These are phyloP conservation scores for Neurospora pannonica DNA, from an alignment of 495 filamentous ascomycete species.

Conservation along the genomic window DNA sequence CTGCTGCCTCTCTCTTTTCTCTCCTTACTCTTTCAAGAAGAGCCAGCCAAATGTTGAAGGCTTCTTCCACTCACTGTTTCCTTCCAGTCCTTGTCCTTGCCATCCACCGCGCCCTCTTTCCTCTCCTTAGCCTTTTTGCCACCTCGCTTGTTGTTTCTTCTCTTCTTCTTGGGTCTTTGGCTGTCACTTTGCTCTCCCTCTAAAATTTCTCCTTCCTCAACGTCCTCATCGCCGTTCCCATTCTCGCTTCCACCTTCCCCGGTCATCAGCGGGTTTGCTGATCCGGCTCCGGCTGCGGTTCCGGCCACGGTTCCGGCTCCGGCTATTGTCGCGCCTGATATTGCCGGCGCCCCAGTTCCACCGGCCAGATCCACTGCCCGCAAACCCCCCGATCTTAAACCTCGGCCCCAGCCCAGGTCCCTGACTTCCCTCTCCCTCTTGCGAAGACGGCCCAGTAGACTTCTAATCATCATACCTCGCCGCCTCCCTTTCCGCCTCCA, in stretches of 20 bases:
- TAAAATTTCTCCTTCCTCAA: background rate
- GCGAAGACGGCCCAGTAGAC: background rate
- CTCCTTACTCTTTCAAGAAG: background rate
- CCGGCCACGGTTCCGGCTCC: background rate
- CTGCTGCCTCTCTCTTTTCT: background rate
- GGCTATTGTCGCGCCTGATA: background rate
- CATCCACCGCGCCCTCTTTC: background rate
- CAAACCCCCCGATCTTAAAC: background rate
- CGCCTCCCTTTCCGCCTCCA: conserved; percentile 40
- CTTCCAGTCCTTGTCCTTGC: background rate
- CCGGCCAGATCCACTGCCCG: background rate
- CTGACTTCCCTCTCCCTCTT: background rate
- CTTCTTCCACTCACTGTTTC: background rate
- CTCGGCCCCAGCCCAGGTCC: background rate
- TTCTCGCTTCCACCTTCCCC: background rate
- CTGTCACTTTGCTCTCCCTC: background rate
- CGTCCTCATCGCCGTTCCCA: background rate
- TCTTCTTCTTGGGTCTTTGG: background rate
- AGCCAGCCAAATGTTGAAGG: background rate
- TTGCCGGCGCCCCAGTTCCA: background rate
- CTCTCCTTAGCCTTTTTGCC: background rate
- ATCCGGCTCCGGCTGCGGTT: background rate
- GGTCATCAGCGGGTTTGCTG: background rate
- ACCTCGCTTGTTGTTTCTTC: background rate
- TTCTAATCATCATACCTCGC: conserved; percentile 29